A percentile compares a stretch with the other conserved stretches of the same genome.
Evolutionary conservation across 2,329 filamentous ascomycete genomes (phyloP).

Genomic region (Claviceps spartinae): DNA sequence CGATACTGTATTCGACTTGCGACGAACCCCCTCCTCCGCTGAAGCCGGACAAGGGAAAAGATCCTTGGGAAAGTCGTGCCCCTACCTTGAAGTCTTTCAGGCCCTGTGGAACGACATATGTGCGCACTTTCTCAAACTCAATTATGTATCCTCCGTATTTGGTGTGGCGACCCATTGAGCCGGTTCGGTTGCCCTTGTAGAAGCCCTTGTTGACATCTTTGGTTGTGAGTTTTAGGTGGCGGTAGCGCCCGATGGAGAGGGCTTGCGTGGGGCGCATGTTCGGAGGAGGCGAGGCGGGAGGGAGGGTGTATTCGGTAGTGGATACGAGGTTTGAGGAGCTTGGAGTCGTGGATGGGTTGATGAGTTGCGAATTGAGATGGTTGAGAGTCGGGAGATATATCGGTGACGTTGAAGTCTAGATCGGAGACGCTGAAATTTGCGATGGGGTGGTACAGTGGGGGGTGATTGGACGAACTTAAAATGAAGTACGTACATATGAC

Average conservation of each 20-base stretch:
- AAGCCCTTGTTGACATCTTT: constrained; percentile 88
- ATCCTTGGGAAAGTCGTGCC: too few species aligned
- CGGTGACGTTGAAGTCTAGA: not conserved
- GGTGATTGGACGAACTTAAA: not conserved
- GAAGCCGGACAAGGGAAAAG: too few species aligned
- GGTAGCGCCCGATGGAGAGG: constrained; percentile 53
- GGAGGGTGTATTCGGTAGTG: too few species aligned
- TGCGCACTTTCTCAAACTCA: constrained; percentile 78
- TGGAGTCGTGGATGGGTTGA: too few species aligned
- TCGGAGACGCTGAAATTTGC: not conserved
- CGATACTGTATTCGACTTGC: not conserved
- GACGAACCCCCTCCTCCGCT: too few species aligned
- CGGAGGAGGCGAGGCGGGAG: too few species aligned
- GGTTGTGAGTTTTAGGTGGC: constrained; percentile 71
- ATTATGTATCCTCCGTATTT: constrained; percentile 73
- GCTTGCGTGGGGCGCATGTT: constrained; percentile 53
- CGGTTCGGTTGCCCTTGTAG: constrained; percentile 92
- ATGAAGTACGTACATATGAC: too few species aligned
- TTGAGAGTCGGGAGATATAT: not conserved
- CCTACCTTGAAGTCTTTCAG: constrained; percentile 59
- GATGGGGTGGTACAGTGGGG: not conserved
- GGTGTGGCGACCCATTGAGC: constrained; percentile 74
- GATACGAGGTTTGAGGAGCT: too few species aligned
- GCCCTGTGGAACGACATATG: constrained; percentile 62
- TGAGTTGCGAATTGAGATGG: not conserved